Base-by-base conservation (phyloP, 139 green algal species). In the Chlamydomonas eustigma region DNA sequence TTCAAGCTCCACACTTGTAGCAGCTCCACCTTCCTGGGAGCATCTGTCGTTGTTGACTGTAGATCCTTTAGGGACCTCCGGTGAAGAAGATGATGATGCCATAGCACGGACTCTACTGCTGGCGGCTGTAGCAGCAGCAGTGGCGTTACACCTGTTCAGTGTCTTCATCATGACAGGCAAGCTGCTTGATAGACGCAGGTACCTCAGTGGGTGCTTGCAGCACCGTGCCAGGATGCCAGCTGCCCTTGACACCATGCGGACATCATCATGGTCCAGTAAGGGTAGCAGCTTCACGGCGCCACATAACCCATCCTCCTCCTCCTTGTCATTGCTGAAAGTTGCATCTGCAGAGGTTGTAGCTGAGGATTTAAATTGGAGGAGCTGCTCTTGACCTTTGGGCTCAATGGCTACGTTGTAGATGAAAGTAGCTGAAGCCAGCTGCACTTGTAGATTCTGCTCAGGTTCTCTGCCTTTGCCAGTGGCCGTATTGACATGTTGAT, bases 391-490 rank as follows among this genome's bases (percentile, higher is more conserved):
- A 4, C 65, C 77, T 2, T 51, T 31, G 12, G 50, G 33, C 5
- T 87, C 79, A 22, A 84, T 32, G 0, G 50, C 75, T 39, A 87
- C 30, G 67, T 90, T 90, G 50, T 77, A 84, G 74, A 88, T 64
- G 4, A 76, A 64, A 33, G 72, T 77, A 0, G 75, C 73, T 3
- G 78, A 74, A n/a, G 80, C 74, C 2, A 70, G 24, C 34, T 68
- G 37, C 44, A 39, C 31, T 34, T 38, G 63, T 25, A 32, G 33
- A 34, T 75, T 37, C 50, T 50, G 33, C n/a, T n/a, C 65, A 38
- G 28, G 25, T 50, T 58, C 18, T 12, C 44, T 58, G 18, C 44
- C 44, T 28, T 18, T 18, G 44, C 39, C 31, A n/a, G n/a, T n/a
- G n/a, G n/a, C n/a, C n/a, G n/a, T n/a, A n/a, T n/a, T n/a, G n/a